Conservation (phyloP, 2,329 filamentous ascomycete genomes). For the Nigrograna mackinnonii region DNA sequence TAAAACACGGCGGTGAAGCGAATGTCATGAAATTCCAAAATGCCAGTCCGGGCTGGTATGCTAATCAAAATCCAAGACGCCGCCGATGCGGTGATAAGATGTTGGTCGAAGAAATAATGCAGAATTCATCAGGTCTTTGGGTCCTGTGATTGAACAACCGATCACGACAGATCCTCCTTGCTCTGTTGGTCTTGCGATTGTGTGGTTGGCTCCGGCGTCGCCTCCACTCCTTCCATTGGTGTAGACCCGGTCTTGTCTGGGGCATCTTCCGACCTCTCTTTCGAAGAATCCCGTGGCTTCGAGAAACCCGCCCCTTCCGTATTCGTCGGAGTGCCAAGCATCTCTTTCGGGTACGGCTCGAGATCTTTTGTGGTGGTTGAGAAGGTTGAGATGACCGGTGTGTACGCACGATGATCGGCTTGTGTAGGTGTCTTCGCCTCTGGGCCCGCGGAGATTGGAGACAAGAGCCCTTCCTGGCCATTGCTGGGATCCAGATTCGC, state of each 20-base stretch:
- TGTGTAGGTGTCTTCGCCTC: slow-evolving; percentile 46
- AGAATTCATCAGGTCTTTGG: too few species aligned
- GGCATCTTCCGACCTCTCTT: slow-evolving; percentile 14
- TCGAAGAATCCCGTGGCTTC: slow-evolving; percentile 11
- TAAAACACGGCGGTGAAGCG: slow-evolving; percentile 26
- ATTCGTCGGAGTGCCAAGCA: slow-evolving; percentile 40
- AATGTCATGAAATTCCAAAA: slow-evolving; percentile 26
- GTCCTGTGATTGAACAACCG: too few species aligned
- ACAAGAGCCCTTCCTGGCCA: slow-evolving; percentile 30
- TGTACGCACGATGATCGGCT: slow-evolving; percentile 39
- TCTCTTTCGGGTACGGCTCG: slow-evolving; percentile 49
- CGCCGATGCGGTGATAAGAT: not conserved
- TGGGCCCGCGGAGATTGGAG: slow-evolving; percentile 34
- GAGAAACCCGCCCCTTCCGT: slow-evolving; percentile 23
- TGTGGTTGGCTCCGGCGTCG: slow-evolving; percentile 18
- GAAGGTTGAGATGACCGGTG: slow-evolving; percentile 55
- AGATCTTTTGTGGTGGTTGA: slow-evolving; percentile 56
- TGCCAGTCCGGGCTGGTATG: slow-evolving; percentile 7
- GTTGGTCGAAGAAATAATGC: too few species aligned
- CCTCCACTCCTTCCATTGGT: slow-evolving; percentile 29
- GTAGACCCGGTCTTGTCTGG: slow-evolving; percentile 21
- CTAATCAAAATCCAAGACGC: not conserved
- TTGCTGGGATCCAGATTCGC: slow-evolving; percentile 18
- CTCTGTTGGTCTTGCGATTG: slow-evolving; percentile 12
- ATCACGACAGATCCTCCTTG: not conserved